Conservation (phyloP, 139 green algal genomes). For the Tetratostichococcus sp. region DNA sequence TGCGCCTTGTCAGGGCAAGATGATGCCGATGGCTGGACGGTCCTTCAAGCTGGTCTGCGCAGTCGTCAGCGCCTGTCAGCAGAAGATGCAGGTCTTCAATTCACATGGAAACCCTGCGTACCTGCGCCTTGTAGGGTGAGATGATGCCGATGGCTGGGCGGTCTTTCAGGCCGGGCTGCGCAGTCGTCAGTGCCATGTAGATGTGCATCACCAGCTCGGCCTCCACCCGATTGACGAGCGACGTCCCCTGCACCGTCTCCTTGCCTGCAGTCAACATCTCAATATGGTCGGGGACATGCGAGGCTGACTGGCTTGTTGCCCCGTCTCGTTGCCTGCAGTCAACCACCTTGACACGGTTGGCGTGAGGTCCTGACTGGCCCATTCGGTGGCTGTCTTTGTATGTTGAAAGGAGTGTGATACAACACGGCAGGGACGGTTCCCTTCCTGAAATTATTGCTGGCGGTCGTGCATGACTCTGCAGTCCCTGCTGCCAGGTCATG, state of each 20-base stretch:
- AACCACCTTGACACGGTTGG: too few relatives aligned
- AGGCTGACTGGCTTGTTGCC: too few relatives aligned
- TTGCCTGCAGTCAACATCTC: constrained; percentile 12
- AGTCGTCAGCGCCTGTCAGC: constrained; percentile 21
- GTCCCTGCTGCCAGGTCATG: too few relatives aligned
- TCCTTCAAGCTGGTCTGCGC: constrained; percentile 49
- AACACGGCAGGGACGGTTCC: too few relatives aligned
- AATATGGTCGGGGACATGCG: too few relatives aligned
- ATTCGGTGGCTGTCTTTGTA: too few relatives aligned
- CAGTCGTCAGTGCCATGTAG: constrained; percentile 32
- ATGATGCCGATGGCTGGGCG: constrained; percentile 74
- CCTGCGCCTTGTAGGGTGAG: constrained; percentile 89
- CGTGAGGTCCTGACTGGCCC: too few relatives aligned
- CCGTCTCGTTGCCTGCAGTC: too few relatives aligned
- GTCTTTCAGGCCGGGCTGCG: constrained; percentile 48
- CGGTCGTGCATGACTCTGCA: too few relatives aligned
- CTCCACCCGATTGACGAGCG: constrained; percentile 61
- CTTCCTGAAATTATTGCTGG: too few relatives aligned
- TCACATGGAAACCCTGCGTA: constrained; percentile 22
- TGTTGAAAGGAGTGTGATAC: too few relatives aligned
- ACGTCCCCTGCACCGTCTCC: constrained; percentile 38
- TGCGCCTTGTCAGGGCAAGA: constrained; percentile 90
- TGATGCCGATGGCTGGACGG: constrained; percentile 64
- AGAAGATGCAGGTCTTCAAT: constrained; percentile 23
- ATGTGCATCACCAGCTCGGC: constrained; percentile 65